phyloP scores from a whole-genome alignment of 2,329 filamentous ascomycete species.

The Arthrobotrys iridis region DNA sequence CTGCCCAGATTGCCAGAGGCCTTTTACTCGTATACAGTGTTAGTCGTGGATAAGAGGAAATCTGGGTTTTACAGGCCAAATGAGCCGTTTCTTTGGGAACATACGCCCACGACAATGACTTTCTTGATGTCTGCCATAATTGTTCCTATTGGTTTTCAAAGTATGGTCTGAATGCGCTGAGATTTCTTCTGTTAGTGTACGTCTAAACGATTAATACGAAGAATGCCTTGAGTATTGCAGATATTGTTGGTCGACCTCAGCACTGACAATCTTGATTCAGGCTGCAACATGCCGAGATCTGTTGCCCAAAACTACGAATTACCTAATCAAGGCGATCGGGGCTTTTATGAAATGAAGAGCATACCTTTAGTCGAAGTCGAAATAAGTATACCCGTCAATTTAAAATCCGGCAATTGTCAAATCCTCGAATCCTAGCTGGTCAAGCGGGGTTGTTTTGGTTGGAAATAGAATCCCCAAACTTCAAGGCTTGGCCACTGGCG shows the following conservation, averaged over 20 bases:
- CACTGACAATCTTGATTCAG: too few relatives aligned
- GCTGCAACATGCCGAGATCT: too few relatives aligned
- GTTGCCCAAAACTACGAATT: too few relatives aligned
- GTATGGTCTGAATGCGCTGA: neutral
- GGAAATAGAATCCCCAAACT: neutral
- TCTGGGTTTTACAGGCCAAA: neutral
- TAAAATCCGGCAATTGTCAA: constrained; percentile 2
- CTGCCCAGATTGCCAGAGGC: constrained; percentile 37
- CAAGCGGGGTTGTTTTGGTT: constrained; percentile 10
- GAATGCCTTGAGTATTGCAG: too few relatives aligned
- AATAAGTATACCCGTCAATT: neutral
- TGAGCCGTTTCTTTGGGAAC: neutral
- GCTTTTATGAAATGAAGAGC: too few relatives aligned
- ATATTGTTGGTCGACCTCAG: too few relatives aligned
- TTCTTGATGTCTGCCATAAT: constrained; percentile 43
- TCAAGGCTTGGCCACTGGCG: too few relatives aligned
- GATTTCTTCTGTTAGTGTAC: neutral
- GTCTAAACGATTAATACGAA: too few relatives aligned
- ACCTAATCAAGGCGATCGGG: too few relatives aligned
- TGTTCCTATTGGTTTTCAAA: neutral
- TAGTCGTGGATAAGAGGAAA: neutral
- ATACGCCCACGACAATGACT: constrained; percentile 46
- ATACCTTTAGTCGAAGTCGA: neutral
- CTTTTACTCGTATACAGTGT: constrained; percentile 1
- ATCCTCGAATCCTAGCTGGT: neutral